Base-by-base conservation (phyloP, 164 flowering plant species). In the Euptelea pleiosperma region DNA sequence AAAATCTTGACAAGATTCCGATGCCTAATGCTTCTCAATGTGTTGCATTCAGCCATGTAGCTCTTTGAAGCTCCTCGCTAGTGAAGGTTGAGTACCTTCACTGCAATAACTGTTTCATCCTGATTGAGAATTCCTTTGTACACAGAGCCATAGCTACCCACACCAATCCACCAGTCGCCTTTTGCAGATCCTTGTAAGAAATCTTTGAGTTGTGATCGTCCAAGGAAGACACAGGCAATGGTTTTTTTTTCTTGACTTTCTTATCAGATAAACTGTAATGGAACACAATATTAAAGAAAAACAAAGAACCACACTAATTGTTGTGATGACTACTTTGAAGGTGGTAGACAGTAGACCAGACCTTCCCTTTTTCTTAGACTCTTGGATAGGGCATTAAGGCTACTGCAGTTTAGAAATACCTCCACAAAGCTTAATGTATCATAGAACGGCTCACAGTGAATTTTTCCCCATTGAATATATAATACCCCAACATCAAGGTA, bases 111-210 rank as follows among this genome's bases (percentile, higher is more conserved):
- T 37, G 19, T 26, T 15, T 34, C 68, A 36, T 52, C 47, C 0
- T 25, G 25, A 12, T 10, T 37, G 6, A 77, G 34, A 5, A 11
- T 37, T 25, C 70, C 76, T 52, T 63, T 75, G 47, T 72, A 77
- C 6, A 77, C 79, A 10, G 65, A 66, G 2, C 79, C 77, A 48
- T 42, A 70, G 11, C 71, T 67, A n/a, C 8, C 79, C 79, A 48
- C 45, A 4, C 82, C 82, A 77, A 75, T 3, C 71, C 73, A 37
- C 49, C n/a, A 6, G 82, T 70, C 11, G 78, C 71, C 22, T 55
- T 54, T 2, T 47, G 50, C 2, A 77, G 76, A 4, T 62, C 66
- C 6, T 48, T 28, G 25, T 69, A 72, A 6, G 78, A 58, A 35
- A 71, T 44, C 33, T 52, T 62, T 1, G 56, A 39, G 22, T 18